Evolutionary conservation across 1,284 basidiomycete species (phyloP), one percentile per base, ranked within the genome.

Genomic region (Calocybe gambosa): DNA sequence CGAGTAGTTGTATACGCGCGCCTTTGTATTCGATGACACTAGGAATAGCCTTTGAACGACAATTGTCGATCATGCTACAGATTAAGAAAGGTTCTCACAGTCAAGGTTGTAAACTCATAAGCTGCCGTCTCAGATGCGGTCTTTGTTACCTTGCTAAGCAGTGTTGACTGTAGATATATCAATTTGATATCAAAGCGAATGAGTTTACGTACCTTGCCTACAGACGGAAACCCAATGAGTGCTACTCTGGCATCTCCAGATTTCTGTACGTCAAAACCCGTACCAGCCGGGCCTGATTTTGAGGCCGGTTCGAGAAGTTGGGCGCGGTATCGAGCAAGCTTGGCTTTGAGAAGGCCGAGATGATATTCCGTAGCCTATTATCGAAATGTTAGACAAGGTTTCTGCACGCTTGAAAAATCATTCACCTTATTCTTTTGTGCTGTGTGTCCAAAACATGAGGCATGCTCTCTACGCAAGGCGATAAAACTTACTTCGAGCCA

Each of bases 101-200:
- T 93, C 29, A 94, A 75, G 2, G 91, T 95, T 0, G 93, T 97
- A 68, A 96, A 98, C 63, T 97, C 94, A 63, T 99, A 98, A 7
- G 93, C 90, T 8, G 94, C 95, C 0, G 89, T 73, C 58, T 88
- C 87, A 1, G 89, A 93, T 43, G 82, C 74, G 0, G 96, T 99
- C 55, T 94, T 86, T 0, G 95, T 99, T 52, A 86, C 81, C 66
- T 95, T 97, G 60, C 81, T 87, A 23, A 99, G 74, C 36, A 99
- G 75, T 0, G 94, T 98, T 6, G 92, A 95, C 81, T 93, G 40
- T 34, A 6, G 13, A 12, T 15, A 13, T 13, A 16, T 43, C 51
- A 48, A 31, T 13, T 16, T 21, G 31, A 18, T 21, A 43, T 16
- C 39, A 28, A 44, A 20, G 8, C 19, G 8, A 19, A 38, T 15